phyloP scores from a whole-genome alignment of 2,329 filamentous ascomycete species.

The Sphaerulina populicola region DNA sequence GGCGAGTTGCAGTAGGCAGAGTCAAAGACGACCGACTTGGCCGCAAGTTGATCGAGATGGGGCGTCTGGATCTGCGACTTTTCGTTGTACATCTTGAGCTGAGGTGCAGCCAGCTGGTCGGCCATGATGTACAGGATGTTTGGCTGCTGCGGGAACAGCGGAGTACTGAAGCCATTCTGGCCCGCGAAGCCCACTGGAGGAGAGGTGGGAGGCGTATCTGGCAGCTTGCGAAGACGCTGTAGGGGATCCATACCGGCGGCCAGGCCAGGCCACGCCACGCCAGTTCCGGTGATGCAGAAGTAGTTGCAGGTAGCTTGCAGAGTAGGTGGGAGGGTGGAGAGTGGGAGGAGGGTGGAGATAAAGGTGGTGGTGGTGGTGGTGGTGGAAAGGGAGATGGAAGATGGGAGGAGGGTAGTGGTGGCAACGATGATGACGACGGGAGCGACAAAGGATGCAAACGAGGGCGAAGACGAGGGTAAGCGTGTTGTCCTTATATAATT shows the following conservation, averaged over 20 bases:
- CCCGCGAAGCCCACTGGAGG: slow-evolving; percentile 34
- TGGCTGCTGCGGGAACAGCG: slow-evolving; percentile 44
- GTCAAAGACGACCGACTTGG: slow-evolving; percentile 78
- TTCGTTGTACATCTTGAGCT: slow-evolving; percentile 85
- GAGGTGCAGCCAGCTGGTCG: slow-evolving; percentile 83
- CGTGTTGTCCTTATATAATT: not conserved
- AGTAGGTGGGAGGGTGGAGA: too few relatives aligned
- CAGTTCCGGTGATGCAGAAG: not conserved
- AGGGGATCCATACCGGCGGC: slow-evolving; percentile 18
- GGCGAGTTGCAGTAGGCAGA: slow-evolving; percentile 92
- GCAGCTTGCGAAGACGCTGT: slow-evolving; percentile 27
- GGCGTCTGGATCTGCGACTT: slow-evolving; percentile 86
- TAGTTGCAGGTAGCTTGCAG: too few relatives aligned
- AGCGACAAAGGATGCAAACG: not conserved
- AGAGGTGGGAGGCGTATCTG: slow-evolving; percentile 32
- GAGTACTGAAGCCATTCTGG: slow-evolving; percentile 35
- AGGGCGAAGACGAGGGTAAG: not conserved
- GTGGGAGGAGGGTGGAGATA: not conserved
- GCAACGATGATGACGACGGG: not conserved
- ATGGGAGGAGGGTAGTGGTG: not conserved
- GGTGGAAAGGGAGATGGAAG: not conserved
- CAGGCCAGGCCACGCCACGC: not conserved
- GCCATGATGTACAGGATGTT: slow-evolving; percentile 95
- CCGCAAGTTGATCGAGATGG: slow-evolving; percentile 74
- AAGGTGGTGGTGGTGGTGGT: not conserved